Base-by-base conservation (phyloP, 2,329 filamentous ascomycete genomes). In the Chaetothyriales sp. region DNA sequence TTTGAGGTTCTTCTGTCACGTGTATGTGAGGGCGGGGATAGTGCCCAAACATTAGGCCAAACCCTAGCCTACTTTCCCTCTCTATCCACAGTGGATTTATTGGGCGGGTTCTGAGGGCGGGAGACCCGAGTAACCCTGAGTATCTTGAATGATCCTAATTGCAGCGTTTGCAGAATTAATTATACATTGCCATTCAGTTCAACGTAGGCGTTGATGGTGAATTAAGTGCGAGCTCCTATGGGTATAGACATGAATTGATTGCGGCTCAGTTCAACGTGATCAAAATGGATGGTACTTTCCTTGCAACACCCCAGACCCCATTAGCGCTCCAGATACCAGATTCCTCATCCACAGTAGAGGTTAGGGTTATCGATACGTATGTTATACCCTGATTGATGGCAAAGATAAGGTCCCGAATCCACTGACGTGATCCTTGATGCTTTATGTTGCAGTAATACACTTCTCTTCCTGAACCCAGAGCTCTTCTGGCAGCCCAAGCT, bases 321-420 rank as follows among this genome's bases (percentile, higher is more conserved):
- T 46, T 46, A 15, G 28, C 46, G 18, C 33, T 53, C 20, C 13
- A 29, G 47, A 50, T 53, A 20, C 51, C 51, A n/a, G 19, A 18
- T 10, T 53, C 51, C 10, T 25, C 51, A 6, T 50, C 47, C 2
- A 44, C 40, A n/a, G 51, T 53, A 19, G 28, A 47, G 18, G 51
- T 53, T 10, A 25, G 44, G 18, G 43, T 53, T 44, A 50, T 53
- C 37, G 47, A 53, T 44, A 53, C 51, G 49, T 49, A 49, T 7
- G 28, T 37, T 37, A 10, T 9, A 37, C 4, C 29, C 29, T 37
- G 8, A 37, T 29, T 5, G 8, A 37, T 10, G 29, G 29, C 29
- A 37, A 37, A 10, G 4, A 37, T 5, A 10, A 37, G 4, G 29
- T 10, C 29, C 8, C 29, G 2, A 37, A 37, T 37, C 29, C 4